These are phyloP conservation scores for Lactarius vividus DNA, from an alignment of 768 basidiomycete species.

Conservation along the genomic window DNA sequence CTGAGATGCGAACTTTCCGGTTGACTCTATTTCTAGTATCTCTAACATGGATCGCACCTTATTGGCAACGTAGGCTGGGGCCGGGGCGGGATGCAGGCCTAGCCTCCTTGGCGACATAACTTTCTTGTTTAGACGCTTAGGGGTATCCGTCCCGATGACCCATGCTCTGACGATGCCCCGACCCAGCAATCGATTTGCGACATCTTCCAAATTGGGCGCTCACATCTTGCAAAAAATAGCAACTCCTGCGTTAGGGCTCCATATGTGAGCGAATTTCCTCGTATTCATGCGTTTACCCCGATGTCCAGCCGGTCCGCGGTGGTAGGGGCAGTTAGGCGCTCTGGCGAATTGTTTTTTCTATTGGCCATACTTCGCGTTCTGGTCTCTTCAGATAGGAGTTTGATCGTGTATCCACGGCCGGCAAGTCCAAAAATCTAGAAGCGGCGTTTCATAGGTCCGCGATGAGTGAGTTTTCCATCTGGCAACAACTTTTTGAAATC, in stretches of 20 bases:
- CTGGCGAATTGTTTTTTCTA: background rate
- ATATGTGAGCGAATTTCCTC: background rate
- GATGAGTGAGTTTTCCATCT: background rate
- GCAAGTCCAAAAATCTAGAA: constrained; percentile 6
- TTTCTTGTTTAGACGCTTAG: constrained; percentile 10
- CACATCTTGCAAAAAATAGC: background rate
- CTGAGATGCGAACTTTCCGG: background rate
- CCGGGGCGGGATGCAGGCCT: constrained; percentile 1
- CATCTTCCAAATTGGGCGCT: constrained; percentile 3
- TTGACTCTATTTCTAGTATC: background rate
- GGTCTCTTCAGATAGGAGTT: constrained; percentile 2
- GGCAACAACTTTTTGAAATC: background rate
- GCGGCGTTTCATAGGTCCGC: constrained; percentile 13
- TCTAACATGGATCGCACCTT: background rate
- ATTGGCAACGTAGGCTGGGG: background rate
- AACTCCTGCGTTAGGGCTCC: constrained; percentile 3
- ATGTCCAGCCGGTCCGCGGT: constrained; percentile 14
- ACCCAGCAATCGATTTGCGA: constrained; percentile 10
- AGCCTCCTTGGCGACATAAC: constrained; percentile 13
- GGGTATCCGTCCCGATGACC: constrained; percentile 1
- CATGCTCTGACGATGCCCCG: background rate
- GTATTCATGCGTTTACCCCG: background rate
- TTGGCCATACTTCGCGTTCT: constrained; percentile 9
- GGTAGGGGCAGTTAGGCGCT: background rate
- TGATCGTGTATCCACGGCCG: constrained; percentile 19